These are phyloP conservation scores for Calonectria henricotiae DNA, from an alignment of 2,329 filamentous ascomycete genomes.

Conservation along the genomic window DNA sequence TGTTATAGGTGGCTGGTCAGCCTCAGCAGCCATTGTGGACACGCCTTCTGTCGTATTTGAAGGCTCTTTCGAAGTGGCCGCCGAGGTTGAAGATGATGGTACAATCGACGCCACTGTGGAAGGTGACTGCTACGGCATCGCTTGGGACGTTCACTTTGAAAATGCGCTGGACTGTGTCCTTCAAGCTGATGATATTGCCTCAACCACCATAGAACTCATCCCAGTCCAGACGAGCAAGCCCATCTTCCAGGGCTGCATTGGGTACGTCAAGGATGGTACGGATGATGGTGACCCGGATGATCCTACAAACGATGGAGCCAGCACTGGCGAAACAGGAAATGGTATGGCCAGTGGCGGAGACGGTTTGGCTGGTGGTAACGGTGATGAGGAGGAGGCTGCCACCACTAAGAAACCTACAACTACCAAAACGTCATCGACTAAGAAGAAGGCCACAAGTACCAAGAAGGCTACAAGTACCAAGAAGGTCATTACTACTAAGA, in stretches of 20 bases:
- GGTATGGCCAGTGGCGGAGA: not conserved
- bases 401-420: no score
- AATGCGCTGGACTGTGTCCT: slow-evolving; percentile 27
- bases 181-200: not conserved
- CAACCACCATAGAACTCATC: slow-evolving; percentile 14
- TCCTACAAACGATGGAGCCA: not conserved
- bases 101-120: not conserved
- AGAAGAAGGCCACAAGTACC: no score
- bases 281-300: not conserved
- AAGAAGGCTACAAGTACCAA: no score
- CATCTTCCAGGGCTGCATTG: slow-evolving; percentile 26
- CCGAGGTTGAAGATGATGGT: not conserved
- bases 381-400: no score
- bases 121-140: slow-evolving; percentile 28
- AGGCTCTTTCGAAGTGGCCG: not conserved
- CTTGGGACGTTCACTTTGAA: slow-evolving; percentile 26
- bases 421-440: no score
- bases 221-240: slow-evolving; percentile 2
- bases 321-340: not conserved
- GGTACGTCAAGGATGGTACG: not conserved
- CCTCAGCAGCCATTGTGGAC: slow-evolving; percentile 21
- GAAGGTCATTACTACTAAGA: no score
- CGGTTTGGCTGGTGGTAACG: not conserved
- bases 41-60: slow-evolving; percentile 18
- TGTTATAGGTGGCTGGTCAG: slow-evolving; percentile 18